Evolutionary conservation across 495 filamentous ascomycete genomes (phyloP), one percentile per base, ranked within the genome.

Genomic region (Podospora fimiseda): DNA sequence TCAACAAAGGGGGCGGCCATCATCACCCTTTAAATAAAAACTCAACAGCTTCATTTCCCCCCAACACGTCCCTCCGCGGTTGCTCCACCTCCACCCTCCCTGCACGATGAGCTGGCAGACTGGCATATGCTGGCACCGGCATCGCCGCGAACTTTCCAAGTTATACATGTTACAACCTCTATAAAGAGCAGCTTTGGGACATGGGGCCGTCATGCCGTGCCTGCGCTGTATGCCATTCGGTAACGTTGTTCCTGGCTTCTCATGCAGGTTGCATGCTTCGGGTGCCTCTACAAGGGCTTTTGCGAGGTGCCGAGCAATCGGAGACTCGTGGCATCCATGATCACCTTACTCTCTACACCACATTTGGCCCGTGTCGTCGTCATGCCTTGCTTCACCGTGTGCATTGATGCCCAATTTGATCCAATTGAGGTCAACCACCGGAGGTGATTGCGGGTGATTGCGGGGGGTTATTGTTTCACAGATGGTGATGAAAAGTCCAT

Each of bases 21-120:
- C n/a, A n/a, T 33, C 27, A 11, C 11, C 27, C 27, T 11, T 33
- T 23, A 1, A 15, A 15, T 9, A 20, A 40, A 41, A 43, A 16
- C 60, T 66, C 64, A 64, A 62, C 64, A 61, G 48, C 53, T 55
- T 55, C 43, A n/a, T 24, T 20, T 24, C 45, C 46, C 36, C 56
- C 56, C 44, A 52, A 48, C 50, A 22, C 48, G 56, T 58, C 11
- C 6, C 27, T 33, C 27, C 27, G 11, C 27, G n/a, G n/a, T n/a
- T n/a, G n/a, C 62, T 68, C 64, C 62, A 61, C 64, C 54, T 58
- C 40, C 39, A 45, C 60, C 52, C 65, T 68, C 60, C 48, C 65
- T 70, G 67, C 67, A 70, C 58, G 67, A 68, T 70, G 67, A 62
- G 65, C 61, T 70, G 67, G 67, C 67, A 47, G 21, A 24, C 44